Percentiles rank a stretch among this genome's conserved stretches.
phyloP scores from a whole-genome alignment of 371 early-diverging fungal genomes.

The Saksenaea vasiformis region DNA sequence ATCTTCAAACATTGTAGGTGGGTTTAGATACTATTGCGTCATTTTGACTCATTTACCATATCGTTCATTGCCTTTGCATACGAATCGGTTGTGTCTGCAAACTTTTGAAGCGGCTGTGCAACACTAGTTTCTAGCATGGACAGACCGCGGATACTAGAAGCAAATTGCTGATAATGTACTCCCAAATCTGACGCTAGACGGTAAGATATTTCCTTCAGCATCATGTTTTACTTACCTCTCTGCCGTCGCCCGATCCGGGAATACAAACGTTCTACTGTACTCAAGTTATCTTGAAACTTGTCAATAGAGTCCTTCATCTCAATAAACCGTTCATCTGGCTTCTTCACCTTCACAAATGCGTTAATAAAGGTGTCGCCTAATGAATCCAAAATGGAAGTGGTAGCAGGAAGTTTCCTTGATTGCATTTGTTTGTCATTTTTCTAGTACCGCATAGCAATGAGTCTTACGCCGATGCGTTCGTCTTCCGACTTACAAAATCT shows the following conservation, averaged over 20 bases:
- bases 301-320: conserved; percentile 79
- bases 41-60: conserved; percentile 55
- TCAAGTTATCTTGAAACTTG: conserved; percentile 84
- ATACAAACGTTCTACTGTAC: conserved; percentile 76
- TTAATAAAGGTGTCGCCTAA: conserved; percentile 81
- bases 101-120: conserved; percentile 69
- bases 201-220: neutral
- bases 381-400: conserved; percentile 38
- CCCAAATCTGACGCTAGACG: conserved; percentile 63
- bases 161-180: conserved; percentile 77
- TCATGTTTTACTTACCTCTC: conserved; percentile 19
- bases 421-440: conserved; percentile 44
- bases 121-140: conserved; percentile 86
- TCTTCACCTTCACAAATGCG: conserved; percentile 88
- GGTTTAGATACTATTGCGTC: conserved; percentile 55
- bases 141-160: conserved; percentile 70
- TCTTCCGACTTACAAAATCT: conserved; percentile 61
- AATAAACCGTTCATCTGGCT: conserved; percentile 85
- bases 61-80: conserved; percentile 68
- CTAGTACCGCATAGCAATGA: conserved; percentile 13
- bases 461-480: neutral
- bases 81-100: conserved; percentile 69
- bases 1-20: conserved; percentile 73
- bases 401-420: conserved; percentile 23
- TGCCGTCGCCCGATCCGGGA: conserved; percentile 79